Evolutionary conservation across 257 asterid species (phyloP), one percentile per base, ranked within the genome.

Genomic region (Capsicum baccatum): DNA sequence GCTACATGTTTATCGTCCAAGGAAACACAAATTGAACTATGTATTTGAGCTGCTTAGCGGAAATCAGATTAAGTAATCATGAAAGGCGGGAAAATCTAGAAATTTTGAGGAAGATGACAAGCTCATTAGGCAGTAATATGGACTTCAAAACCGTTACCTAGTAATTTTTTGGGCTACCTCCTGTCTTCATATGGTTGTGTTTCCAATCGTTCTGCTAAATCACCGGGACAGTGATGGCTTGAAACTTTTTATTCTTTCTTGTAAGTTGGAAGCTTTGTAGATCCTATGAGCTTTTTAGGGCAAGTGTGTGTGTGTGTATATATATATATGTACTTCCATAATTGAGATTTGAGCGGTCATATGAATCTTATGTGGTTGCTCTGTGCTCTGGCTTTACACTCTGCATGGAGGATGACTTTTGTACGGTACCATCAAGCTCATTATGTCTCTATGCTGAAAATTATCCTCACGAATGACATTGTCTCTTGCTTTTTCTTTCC

Each of bases 391-490:
- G 62, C 37, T 50, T 74, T 74, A 74, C 62, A 74, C 42, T 12
- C 21, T 26, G 47, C 19, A 21, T 12, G 21, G 19, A 21, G 21
- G 62, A 74, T 74, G 47, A 7, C 8, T 13, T 74, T 74, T 74
- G 21, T 50, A 33, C 42, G 39, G 81, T 50, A 50, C 50, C 9
- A 39, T 13, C 16, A 13, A 44, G 21, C 47, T 54, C 54, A 35
- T 66, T 74, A 44, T 13, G 70, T 4, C 57, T 44, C 33, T 82
- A 59, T 56, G 47, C 66, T 15, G 11, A 7, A 7, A 14, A 79
- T 83, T 83, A n/a, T 83, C 68, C 3, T 26, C 37, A 10, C 2
- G 44, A 68, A 47, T 47, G 62, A 73, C 80, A 73, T 74, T 50
- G n/a, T 50, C 80, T 74, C 19, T 71, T 71, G 5, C 80, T 74